These are phyloP conservation scores for Capsella rubella DNA, from an alignment of 441 rosid genomes.

Conservation along the genomic window DNA sequence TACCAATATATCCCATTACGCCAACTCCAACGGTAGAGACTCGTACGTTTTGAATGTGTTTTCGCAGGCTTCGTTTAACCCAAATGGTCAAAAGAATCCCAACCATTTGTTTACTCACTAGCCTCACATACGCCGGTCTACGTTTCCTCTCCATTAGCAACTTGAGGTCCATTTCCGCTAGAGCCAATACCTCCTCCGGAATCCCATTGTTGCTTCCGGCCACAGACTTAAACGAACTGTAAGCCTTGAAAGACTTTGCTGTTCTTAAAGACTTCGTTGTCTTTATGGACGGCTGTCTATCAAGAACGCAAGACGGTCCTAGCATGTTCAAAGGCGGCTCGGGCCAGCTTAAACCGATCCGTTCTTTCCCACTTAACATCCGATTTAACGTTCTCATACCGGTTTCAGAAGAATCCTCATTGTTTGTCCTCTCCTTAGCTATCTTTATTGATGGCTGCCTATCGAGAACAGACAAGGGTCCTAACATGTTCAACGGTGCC, in stretches of 20 bases:
- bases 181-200: conserved; percentile 48
- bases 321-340: conserved; percentile 78
- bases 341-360: conserved; percentile 91
- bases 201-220: conserved; percentile 52
- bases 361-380: conserved; percentile 77
- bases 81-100: conserved; percentile 87
- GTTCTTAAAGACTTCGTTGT: conserved; percentile 59
- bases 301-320: conserved; percentile 58
- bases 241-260: conserved; percentile 62
- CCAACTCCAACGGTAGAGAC: conserved; percentile 99
- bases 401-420: conserved; percentile 37
- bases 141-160: conserved; percentile 73
- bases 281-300: conserved; percentile 67
- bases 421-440: conserved; percentile 39
- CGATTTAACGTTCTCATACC: conserved; percentile 53
- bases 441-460: conserved; percentile 68
- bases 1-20: conserved; percentile 95
- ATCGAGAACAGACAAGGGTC: conserved; percentile 60
- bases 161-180: conserved; percentile 74
- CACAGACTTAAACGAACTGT: conserved; percentile 66
- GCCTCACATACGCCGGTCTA: conserved; percentile 73
- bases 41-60: conserved; percentile 78
- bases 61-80: conserved; percentile 88
- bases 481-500: conserved; percentile 67
- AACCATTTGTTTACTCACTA: conserved; percentile 97